These are phyloP conservation scores for Alectoria sarmentosa DNA, from an alignment of 495 filamentous ascomycete genomes.

Conservation along the genomic window DNA sequence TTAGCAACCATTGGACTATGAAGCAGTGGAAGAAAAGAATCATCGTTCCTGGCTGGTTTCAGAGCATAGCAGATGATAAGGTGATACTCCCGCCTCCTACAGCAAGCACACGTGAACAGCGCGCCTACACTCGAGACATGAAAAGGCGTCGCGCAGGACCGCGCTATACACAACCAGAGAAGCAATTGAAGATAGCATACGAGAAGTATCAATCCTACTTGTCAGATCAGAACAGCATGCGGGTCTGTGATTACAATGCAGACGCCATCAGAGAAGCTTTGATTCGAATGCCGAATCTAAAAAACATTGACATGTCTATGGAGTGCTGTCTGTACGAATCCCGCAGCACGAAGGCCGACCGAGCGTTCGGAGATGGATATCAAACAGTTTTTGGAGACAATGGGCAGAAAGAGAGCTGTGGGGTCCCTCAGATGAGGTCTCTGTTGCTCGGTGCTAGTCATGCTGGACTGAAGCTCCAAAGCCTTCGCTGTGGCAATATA, in stretches of 20 bases:
- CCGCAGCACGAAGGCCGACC: background rate
- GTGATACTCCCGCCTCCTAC: background rate
- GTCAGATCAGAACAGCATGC: background rate
- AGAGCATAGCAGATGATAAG: background rate
- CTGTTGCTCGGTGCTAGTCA: background rate
- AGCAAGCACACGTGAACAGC: background rate
- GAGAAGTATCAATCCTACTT: background rate
- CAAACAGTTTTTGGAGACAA: background rate
- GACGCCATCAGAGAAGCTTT: background rate
- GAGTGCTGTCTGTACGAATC: background rate
- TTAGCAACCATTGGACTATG: background rate
- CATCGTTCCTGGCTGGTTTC: background rate
- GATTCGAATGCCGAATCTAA: slow-evolving; percentile 1
- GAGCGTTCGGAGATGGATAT: background rate
- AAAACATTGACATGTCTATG: slow-evolving; percentile 9
- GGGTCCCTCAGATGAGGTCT: background rate
- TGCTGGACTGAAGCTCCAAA: slow-evolving; percentile 3
- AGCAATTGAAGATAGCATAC: background rate
- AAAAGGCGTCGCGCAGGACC: background rate
- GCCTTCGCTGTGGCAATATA: background rate
- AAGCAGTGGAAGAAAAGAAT: background rate
- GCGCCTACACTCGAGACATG: background rate
- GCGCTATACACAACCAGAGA: background rate
- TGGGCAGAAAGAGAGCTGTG: background rate
- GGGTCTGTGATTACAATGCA: background rate